These are phyloP conservation scores for Haplosporangium sp. DNA, from an alignment of 371 early-diverging fungal genomes.

Conservation along the genomic window DNA sequence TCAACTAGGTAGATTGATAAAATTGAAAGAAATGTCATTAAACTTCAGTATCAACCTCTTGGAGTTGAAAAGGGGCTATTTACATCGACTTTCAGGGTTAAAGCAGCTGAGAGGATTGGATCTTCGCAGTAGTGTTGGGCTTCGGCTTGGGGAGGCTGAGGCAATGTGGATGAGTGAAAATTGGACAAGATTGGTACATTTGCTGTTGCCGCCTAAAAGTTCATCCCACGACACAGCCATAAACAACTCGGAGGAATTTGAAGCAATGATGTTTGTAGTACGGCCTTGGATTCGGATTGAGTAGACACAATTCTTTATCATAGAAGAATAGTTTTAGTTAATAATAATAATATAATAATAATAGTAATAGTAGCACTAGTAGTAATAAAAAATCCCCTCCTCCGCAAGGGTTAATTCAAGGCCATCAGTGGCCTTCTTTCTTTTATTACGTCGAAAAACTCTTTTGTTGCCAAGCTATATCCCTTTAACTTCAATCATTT, in stretches of 20 bases:
- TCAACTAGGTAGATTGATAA: neutral
- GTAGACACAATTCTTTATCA: neutral
- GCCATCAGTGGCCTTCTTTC: neutral
- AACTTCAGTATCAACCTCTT: neutral
- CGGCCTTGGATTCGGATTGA: neutral
- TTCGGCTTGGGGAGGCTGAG: neutral
- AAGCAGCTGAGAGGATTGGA: neutral
- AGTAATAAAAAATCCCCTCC: too few relatives aligned
- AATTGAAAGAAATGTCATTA: neutral
- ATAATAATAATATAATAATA: too few relatives aligned
- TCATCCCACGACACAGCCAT: too few relatives aligned
- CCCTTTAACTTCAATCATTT: constrained; percentile 17
- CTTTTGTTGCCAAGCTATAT: neutral
- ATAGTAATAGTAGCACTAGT: too few relatives aligned
- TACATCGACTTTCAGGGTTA: neutral
- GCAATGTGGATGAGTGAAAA: neutral
- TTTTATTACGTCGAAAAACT: constrained; percentile 5
- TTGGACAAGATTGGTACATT: neutral
- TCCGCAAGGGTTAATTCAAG: neutral
- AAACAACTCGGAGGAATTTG: neutral
- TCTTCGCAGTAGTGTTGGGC: neutral
- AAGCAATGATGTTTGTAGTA: neutral
- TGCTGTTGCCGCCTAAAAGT: neutral
- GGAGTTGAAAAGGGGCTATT: neutral
- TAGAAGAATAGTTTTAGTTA: neutral